Evolutionary conservation across 768 basidiomycete species (phyloP).

Genomic region (Chiua virens): DNA sequence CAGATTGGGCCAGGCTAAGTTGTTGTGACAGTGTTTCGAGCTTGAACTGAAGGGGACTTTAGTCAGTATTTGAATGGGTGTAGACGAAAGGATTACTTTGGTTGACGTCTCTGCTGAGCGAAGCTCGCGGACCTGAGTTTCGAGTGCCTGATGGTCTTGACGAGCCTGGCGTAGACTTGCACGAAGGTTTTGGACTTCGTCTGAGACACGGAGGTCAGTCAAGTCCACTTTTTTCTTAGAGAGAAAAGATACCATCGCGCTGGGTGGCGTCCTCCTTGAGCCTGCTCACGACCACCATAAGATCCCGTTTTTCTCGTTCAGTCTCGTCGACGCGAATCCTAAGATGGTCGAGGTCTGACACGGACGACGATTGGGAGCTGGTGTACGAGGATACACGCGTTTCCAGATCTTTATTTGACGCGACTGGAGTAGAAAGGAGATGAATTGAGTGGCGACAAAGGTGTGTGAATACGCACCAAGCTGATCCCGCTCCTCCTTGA

Average conservation of each 20-base stretch:
- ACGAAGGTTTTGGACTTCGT: slow-evolving; percentile 71
- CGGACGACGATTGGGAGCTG: slow-evolving; percentile 60
- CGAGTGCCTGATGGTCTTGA: slow-evolving; percentile 67
- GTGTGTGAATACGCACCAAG: slow-evolving; percentile 50
- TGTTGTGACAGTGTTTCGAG: slow-evolving; percentile 82
- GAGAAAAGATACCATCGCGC: slow-evolving; percentile 61
- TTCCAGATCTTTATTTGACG: slow-evolving; percentile 48
- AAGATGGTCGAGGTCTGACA: slow-evolving; percentile 57
- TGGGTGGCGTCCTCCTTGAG: slow-evolving; percentile 73
- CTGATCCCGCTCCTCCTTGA: slow-evolving; percentile 64
- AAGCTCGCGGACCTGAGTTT: slow-evolving; percentile 69
- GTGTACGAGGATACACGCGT: slow-evolving; percentile 56
- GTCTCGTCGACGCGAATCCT: slow-evolving; percentile 67
- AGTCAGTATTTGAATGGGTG: background rate
- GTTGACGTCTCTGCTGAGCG: slow-evolving; percentile 75
- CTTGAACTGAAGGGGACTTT: slow-evolving; percentile 61
- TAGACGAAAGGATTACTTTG: slow-evolving; percentile 45
- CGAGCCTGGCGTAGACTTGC: slow-evolving; percentile 70
- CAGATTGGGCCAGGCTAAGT: slow-evolving; percentile 71
- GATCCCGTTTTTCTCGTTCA: slow-evolving; percentile 89
- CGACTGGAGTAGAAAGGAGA: slow-evolving; percentile 35
- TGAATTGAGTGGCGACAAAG: background rate
- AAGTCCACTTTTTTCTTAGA: background rate
- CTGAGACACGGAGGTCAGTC: slow-evolving; percentile 34
- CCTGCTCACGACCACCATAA: slow-evolving; percentile 79